Base-by-base conservation (phyloP, 441 rosid genomes). In the Syzygium syzygioides region DNA sequence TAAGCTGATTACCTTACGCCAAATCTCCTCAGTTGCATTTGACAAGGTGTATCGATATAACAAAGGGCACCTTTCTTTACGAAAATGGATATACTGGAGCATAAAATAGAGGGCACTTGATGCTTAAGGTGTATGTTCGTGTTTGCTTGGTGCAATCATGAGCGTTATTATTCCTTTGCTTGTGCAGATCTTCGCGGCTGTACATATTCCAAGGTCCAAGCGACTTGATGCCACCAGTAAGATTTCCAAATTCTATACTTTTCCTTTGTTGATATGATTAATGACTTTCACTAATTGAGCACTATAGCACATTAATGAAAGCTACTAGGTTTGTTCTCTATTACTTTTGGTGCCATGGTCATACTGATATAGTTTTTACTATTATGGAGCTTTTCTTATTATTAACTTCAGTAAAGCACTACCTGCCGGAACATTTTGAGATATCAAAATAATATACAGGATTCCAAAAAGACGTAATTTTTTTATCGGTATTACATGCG, bases 151-250 rank as follows among this genome's bases (percentile, higher is more conserved):
- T 1, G 2, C 53, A 76, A 41, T 41, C 48, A 71, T 50, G 83
- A 89, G 50, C 86, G 14, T 90, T 71, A 85, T 59, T 53, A 76
- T 64, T 85, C 64, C 26, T 89, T 23, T 79, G 26, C 62, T 68
- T 86, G 89, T 92, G 90, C 93, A 98, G 99, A 45, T 98, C 99
- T 86, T 91, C 96, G 68, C 97, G 98, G 10, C 89, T 98, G 90
- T 98, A 97, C 94, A 93, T 97, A 91, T 95, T 98, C 91, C 99
- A 97, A 94, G 99, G 99, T 90, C 99, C 99, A 55, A 80, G 94
- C 6, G 96, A 95, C 86, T 93, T 98, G 93, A 97, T 98, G 99
- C 99, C 98, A 56, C 95, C 93, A 3, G 99, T 98, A 95, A 94
- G 96, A 84, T 59, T 84, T 56, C 26, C 79, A 37, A 86, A 52